Conservation (phyloP, 768 basidiomycete species). For the Xerocomus potaroensis region DNA sequence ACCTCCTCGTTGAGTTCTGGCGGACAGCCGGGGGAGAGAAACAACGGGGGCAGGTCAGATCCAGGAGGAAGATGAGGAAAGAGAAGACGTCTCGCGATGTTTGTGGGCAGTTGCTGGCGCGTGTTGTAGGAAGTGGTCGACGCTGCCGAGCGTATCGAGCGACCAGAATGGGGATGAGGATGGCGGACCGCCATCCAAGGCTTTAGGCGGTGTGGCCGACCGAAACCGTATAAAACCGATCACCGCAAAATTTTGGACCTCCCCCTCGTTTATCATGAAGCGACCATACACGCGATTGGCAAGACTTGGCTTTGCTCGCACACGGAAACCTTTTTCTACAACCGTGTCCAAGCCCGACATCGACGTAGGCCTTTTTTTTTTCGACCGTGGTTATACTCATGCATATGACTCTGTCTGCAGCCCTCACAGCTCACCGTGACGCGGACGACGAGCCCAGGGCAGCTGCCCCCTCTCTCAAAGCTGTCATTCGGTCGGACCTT, state of each 20-base stretch:
- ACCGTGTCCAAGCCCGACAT: constrained; percentile 39
- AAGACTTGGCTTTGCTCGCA: neutral
- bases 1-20: constrained; percentile 51
- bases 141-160: constrained; percentile 21
- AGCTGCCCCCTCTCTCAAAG: constrained; percentile 57
- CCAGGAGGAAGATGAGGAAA: constrained; percentile 50
- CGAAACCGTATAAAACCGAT: constrained; percentile 23
- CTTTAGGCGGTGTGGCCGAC: neutral
- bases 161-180: neutral
- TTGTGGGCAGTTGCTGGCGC: constrained; percentile 27
- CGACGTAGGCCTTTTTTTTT: constrained; percentile 35
- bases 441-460: constrained; percentile 48
- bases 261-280: constrained; percentile 14
- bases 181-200: constrained; percentile 2
- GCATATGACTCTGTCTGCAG: constrained; percentile 34
- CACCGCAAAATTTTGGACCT: neutral
- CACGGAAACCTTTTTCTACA: constrained; percentile 17
- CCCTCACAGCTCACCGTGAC: constrained; percentile 48
- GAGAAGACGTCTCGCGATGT: constrained; percentile 55
- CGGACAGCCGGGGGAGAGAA: constrained; percentile 40
- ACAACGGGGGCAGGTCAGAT: constrained; percentile 49
- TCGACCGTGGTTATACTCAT: neutral
- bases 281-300: constrained; percentile 12
- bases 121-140: constrained; percentile 20
- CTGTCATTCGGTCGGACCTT: constrained; percentile 87